Percentiles rank a stretch among this genome's conserved stretches.
phyloP scores from a whole-genome alignment of 331 rosid genomes.

The Phaseolus coccineus region DNA sequence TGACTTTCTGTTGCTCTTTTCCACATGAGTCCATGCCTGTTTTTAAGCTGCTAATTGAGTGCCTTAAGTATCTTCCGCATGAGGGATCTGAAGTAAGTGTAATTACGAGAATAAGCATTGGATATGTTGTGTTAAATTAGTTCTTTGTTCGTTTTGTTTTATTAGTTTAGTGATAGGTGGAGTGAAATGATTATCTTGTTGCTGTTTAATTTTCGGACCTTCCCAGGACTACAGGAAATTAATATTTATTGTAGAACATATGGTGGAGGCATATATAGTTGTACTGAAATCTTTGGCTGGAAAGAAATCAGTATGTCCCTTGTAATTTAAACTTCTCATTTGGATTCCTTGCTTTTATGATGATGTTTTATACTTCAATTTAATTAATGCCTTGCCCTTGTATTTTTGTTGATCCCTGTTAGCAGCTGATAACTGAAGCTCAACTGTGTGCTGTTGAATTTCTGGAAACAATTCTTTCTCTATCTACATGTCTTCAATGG shows the following conservation, averaged over 20 bases:
- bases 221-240: slow-evolving; percentile 77
- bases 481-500: slow-evolving; percentile 60
- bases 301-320: slow-evolving; percentile 64
- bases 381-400: slow-evolving; percentile 11
- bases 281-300: slow-evolving; percentile 65
- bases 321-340: slow-evolving; percentile 39
- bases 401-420: slow-evolving; percentile 39
- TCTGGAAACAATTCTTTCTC: slow-evolving; percentile 64
- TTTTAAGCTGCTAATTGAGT: slow-evolving; percentile 64
- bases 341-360: not conserved
- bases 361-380: slow-evolving; percentile 32
- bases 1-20: slow-evolving; percentile 73
- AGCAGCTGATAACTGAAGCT: slow-evolving; percentile 71
- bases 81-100: slow-evolving; percentile 72
- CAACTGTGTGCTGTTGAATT: slow-evolving; percentile 74
- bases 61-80: slow-evolving; percentile 62
- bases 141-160: slow-evolving; percentile 12
- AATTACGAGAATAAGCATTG: slow-evolving; percentile 7
- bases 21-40: slow-evolving; percentile 74
- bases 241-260: slow-evolving; percentile 56
- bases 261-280: slow-evolving; percentile 75
- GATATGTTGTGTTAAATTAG: too few relatives aligned
- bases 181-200: slow-evolving; percentile 33
- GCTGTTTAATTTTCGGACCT: slow-evolving; percentile 34
- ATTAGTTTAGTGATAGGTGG: slow-evolving; percentile 13